Evolutionary conservation across 2,329 filamentous ascomycete genomes (phyloP), one percentile per base, ranked within the genome.

Genomic region (Aspergillus fijiensis): DNA sequence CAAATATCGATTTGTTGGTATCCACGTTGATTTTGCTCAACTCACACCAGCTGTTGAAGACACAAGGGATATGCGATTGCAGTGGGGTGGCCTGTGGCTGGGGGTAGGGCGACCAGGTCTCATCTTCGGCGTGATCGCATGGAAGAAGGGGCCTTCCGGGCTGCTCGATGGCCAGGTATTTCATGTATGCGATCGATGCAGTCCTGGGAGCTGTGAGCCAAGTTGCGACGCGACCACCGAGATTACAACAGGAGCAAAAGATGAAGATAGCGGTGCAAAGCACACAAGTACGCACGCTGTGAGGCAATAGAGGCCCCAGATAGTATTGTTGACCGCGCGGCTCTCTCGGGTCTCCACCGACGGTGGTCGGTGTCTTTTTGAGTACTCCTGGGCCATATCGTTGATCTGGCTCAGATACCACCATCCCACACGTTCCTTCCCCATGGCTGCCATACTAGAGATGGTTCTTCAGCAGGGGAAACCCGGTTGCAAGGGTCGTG

Each of bases 101-200:
- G 2, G 65, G 63, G 47, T 66, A 66, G 0, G 61, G 59, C 0
- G 27, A 39, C 65, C 65, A 66, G 14, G 35, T 25, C 29, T 59
- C 55, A 2, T 50, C 35, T 4, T 42, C 31, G 3, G 60, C 33
- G 49, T 63, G 57, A 10, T 49, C 21, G 21, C 52, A 39, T 4
- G 57, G 55, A 11, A 50, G 55, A 5, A 42, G 50, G 7, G 35
- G 12, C 25, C 47, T 39, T 0, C n/a, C 12, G 1, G 64, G 62
- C 23, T 52, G 58, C 5, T 60, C 52, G 16, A 62, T 59, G 6
- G 54, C 14, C 3, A 58, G 19, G 9, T 49, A 49, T 29, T 63
- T 61, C 16, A 61, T 59, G 23, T 61, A 57, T 19, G 51, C 23
- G 5, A 64, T 31, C 19, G 58, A 42, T 14, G 56, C 54, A 12